Evolutionary conservation across 306 rosid species (phyloP), one percentile per base, ranked within the genome.

Genomic region (Ammopiptanthus mongolicus): DNA sequence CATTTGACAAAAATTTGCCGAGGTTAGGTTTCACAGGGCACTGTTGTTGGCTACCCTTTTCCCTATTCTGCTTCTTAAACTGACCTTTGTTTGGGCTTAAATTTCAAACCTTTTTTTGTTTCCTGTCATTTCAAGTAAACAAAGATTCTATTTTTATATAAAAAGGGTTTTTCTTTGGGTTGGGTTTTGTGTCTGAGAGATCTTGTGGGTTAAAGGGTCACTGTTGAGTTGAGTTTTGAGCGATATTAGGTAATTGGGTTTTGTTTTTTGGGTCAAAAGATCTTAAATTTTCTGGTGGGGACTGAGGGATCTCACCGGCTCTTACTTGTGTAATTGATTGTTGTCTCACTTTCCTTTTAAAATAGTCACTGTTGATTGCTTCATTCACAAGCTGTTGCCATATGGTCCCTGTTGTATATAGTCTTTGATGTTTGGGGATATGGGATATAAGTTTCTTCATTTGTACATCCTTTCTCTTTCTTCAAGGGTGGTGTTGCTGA

Each of bases 371-470:
- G 78, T 78, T 80, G 73, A 55, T 85, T 89, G 91, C 91, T 83
- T 87, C 87, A 36, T 64, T 37, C 74, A 65, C 88, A 87, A 89
- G 91, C 87, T 87, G 87, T 81, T 77, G 75, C 75, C 80, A 51
- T 80, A 87, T 74, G 82, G 80, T 69, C 82, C 82, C 29, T 80
- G 51, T 7, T 71, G 76, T 78, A n/a, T n/a, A n/a, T 53, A 78
- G 74, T 65, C 75, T 77, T 71, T 77, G 82, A 82, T 69, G 82
- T 73, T 80, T 86, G 67, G 78, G 85, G 83, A 83, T 65, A 29
- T 73, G 84, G 41, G 82, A 73, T 79, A 69, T 70, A 71, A 78
- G 66, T 71, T 84, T 79, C 81, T 59, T 75, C 84, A 59, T 81
- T 76, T 71, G 82, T 52, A 67, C 51, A 37, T 81, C 75, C 52